These are phyloP conservation scores for Erodium texanum DNA, from an alignment of 441 rosid genomes.

Conservation along the genomic window DNA sequence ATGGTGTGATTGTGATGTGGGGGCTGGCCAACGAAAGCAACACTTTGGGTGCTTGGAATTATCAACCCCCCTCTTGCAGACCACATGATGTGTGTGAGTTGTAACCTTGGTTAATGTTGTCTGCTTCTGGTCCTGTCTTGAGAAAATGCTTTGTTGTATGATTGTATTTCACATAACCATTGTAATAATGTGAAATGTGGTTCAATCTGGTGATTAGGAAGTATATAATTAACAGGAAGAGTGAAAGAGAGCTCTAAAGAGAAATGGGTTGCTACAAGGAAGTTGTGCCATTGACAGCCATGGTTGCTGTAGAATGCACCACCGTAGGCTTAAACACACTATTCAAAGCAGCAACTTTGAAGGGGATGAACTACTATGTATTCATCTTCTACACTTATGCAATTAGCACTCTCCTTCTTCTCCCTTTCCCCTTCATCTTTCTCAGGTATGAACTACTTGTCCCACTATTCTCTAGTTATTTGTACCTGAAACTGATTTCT, in stretches of 20 bases:
- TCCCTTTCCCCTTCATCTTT: constrained; percentile 26
- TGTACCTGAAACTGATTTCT: not conserved
- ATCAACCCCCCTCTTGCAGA: no score
- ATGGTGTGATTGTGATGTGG: no score
- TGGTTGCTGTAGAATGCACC: no score
- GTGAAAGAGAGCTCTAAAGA: no score
- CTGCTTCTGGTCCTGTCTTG: not conserved
- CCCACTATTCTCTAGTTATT: not conserved
- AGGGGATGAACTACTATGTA: constrained; percentile 31
- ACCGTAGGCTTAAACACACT: not conserved
- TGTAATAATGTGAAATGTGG: no score
- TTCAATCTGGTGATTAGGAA: no score
- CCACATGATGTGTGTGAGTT: no score
- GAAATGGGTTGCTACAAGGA: no score
- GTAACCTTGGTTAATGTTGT: not conserved
- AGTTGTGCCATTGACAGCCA: no score
- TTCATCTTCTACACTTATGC: constrained; percentile 33
- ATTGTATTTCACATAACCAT: not conserved
- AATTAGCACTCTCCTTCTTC: constrained; percentile 28
- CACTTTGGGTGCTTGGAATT: no score
- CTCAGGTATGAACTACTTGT: constrained; percentile 15
- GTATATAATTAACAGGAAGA: no score
- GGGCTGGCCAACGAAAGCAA: no score
- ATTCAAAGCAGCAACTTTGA: constrained; percentile 35
- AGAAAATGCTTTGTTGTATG: not conserved